These are phyloP conservation scores for Corchorus capsularis DNA, from an alignment of 345 rosid genomes.

Conservation along the genomic window DNA sequence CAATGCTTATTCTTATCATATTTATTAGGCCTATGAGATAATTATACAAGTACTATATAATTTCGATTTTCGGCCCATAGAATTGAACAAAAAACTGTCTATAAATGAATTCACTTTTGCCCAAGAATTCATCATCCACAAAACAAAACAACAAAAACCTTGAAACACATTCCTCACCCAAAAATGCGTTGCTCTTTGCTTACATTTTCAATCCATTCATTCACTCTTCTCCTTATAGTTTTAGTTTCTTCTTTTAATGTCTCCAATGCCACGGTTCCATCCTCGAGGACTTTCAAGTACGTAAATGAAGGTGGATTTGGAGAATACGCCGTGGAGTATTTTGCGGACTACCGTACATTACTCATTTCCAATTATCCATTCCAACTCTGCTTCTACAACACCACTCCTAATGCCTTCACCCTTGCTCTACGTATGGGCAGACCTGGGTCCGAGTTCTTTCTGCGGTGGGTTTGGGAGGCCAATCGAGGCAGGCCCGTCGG, in stretches of 20 bases:
- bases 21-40: too few species aligned
- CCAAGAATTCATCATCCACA: not conserved
- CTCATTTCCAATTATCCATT: slow-evolving; percentile 34
- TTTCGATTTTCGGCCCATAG: not conserved
- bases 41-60: too few species aligned
- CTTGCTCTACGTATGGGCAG: slow-evolving; percentile 53
- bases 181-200: slow-evolving; percentile 3
- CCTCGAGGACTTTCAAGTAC: slow-evolving; percentile 4
- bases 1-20: too few species aligned
- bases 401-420: slow-evolving; percentile 61
- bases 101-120: not conserved
- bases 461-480: slow-evolving; percentile 77
- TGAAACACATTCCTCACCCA: not conserved
- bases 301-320: slow-evolving; percentile 11
- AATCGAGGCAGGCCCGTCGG: slow-evolving; percentile 59
- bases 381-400: slow-evolving; percentile 60
- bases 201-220: not conserved
- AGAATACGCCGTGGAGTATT: slow-evolving; percentile 8
- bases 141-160: not conserved
- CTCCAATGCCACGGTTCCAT: slow-evolving; percentile 5
- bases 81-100: not conserved
- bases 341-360: not conserved
- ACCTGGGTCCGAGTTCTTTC: slow-evolving; percentile 34
- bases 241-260: not conserved
- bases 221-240: not conserved